Percentiles rank a stretch among this genome's conserved stretches.
Evolutionary conservation across 257 asterid species (phyloP).

Genomic region (Forsythia viridissima): DNA sequence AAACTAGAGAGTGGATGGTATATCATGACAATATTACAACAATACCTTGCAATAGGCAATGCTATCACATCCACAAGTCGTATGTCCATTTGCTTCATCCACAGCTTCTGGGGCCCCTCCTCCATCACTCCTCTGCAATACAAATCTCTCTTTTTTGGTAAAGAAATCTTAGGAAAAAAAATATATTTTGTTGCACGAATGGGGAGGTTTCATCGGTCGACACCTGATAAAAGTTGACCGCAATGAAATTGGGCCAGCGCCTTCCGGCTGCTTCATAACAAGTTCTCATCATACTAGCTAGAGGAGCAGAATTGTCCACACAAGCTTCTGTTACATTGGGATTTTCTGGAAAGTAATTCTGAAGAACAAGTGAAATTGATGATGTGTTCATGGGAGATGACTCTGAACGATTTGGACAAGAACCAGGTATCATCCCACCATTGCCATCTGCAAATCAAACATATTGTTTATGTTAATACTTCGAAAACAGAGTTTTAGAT

Average conservation of each 20-base stretch:
- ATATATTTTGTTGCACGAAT: neutral
- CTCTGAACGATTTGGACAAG: conserved; percentile 73
- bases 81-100: conserved; percentile 82
- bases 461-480: neutral
- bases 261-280: conserved; percentile 61
- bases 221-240: conserved; percentile 83
- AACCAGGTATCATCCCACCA: conserved; percentile 61
- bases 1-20: no score
- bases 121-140: conserved; percentile 75
- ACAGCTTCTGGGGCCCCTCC: conserved; percentile 92
- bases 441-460: conserved; percentile 65
- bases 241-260: conserved; percentile 90
- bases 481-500: no score
- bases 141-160: neutral
- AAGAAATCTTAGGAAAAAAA: no score
- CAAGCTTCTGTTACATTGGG: conserved; percentile 68
- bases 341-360: conserved; percentile 67
- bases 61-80: conserved; percentile 78
- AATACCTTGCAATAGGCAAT: conserved; percentile 85
- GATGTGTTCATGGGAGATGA: conserved; percentile 64
- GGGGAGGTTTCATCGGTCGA: neutral
- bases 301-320: conserved; percentile 67
- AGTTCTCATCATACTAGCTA: conserved; percentile 52
- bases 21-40: neutral
- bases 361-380: conserved; percentile 59